A percentile compares a stretch with the other conserved stretches of the same genome.
Evolutionary conservation across 73 alveolate genomes (phyloP).

Genomic region (Tetrahymena borealis): DNA sequence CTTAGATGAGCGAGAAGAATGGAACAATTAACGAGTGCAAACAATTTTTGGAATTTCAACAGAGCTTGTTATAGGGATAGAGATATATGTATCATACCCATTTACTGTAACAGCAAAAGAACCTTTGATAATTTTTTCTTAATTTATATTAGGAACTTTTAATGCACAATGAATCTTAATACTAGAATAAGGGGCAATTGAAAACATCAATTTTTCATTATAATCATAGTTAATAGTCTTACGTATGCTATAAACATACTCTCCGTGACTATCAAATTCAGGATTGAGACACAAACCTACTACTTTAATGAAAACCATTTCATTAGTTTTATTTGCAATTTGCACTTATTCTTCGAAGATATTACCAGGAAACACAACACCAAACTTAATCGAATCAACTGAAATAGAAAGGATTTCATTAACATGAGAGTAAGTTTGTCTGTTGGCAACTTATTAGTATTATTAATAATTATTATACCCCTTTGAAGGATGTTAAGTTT

Average conservation of each 20-base stretch:
- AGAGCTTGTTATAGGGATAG: conserved; percentile 9
- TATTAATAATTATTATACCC: not conserved
- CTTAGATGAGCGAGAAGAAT: conserved; percentile 6
- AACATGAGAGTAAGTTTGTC: not conserved
- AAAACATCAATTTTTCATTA: conserved; percentile 36
- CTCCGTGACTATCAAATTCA: conserved; percentile 39
- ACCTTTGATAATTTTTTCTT: conserved; percentile 15
- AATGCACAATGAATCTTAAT: conserved; percentile 17
- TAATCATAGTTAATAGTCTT: conserved; percentile 35
- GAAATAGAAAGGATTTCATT: not conserved
- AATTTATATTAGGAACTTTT: conserved; percentile 35
- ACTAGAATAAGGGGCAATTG: conserved; percentile 12
- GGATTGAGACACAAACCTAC: conserved; percentile 23
- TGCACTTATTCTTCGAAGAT: not conserved
- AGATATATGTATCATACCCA: conserved; percentile 15
- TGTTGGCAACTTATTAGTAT: too few relatives aligned
- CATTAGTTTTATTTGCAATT: not conserved
- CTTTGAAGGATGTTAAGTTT: not conserved
- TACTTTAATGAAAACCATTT: not conserved
- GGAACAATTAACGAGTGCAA: not conserved
- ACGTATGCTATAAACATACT: conserved; percentile 33
- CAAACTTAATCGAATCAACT: not conserved
- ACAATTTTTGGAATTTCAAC: conserved; percentile 21
- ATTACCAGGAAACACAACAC: not conserved
- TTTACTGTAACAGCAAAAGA: conserved; percentile 15